Conservation (phyloP, 1,139 yeast genomes). For the Saccharomycopsis crataegensis region DNA sequence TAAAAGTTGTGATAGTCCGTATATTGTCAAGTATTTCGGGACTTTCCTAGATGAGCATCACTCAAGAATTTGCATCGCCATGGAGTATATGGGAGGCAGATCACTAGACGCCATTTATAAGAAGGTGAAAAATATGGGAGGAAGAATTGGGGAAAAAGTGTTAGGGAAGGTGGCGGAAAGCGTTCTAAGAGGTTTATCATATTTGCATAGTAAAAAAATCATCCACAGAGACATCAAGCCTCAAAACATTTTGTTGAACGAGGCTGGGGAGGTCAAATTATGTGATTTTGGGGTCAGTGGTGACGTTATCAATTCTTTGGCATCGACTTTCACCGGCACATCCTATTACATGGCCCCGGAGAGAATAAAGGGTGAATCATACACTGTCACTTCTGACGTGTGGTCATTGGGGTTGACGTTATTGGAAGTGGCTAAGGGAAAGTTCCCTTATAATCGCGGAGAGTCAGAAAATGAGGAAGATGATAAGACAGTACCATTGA, state of each 20-base stretch:
- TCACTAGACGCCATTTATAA: conserved; percentile 89
- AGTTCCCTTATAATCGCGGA: conserved; percentile 59
- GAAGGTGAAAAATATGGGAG: conserved; percentile 53
- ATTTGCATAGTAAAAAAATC: conserved; percentile 78
- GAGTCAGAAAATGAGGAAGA: conserved; percentile 32
- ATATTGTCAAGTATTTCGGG: conserved; percentile 87
- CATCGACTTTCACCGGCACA: conserved; percentile 95
- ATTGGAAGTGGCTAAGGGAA: conserved; percentile 85
- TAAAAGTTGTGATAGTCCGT: conserved; percentile 70
- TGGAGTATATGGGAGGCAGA: conserved; percentile 95
- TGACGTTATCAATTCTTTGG: conserved; percentile 88
- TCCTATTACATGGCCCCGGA: conserved; percentile 99
- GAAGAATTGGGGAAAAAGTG: conserved; percentile 87
- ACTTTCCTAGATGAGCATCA: conserved; percentile 73
- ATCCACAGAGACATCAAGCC: conserved; percentile 95
- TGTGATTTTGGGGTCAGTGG: conserved; percentile 99
- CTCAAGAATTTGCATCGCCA: conserved; percentile 79
- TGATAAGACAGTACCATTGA: conserved; percentile 40
- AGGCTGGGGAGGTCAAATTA: conserved; percentile 72
- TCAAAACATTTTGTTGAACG: conserved; percentile 74
- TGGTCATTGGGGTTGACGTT: conserved; percentile 93
- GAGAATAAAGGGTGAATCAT: conserved; percentile 89
- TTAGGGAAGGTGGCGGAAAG: conserved; percentile 84
- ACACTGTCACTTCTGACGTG: conserved; percentile 89
- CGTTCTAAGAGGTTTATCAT: conserved; percentile 75